Evolutionary conservation across 2,329 filamentous ascomycete species (phyloP).

Genomic region (Fusarium sarcochroum): DNA sequence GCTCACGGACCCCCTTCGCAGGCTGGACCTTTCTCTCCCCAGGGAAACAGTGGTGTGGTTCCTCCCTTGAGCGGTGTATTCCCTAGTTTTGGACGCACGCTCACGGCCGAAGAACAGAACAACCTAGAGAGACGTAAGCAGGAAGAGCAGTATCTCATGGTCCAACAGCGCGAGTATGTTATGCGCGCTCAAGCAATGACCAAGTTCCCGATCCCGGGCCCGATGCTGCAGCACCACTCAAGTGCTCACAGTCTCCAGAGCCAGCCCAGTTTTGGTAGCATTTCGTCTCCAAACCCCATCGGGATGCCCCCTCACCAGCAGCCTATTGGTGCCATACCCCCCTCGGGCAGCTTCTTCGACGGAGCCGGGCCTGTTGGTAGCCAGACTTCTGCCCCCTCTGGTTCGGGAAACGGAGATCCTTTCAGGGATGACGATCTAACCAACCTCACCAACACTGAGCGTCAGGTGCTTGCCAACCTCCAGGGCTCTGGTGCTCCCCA

Average conservation of each 20-base stretch:
- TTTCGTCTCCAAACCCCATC: conserved; percentile 87
- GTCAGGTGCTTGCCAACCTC: conserved; percentile 64
- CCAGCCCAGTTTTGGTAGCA: conserved; percentile 95
- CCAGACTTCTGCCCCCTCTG: conserved; percentile 44
- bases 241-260: conserved; percentile 97
- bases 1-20: conserved; percentile 82
- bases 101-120: conserved; percentile 98
- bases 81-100: conserved; percentile 94
- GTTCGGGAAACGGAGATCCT: conserved; percentile 60
- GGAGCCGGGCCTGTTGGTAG: conserved; percentile 55
- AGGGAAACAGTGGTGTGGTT: conserved; percentile 73
- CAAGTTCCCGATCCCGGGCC: conserved; percentile 74
- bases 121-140: conserved; percentile 96
- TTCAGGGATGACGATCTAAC: conserved; percentile 82
- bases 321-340: conserved; percentile 69
- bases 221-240: conserved; percentile 86
- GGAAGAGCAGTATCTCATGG: conserved; percentile 97
- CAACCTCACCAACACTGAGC: conserved; percentile 70
- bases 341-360: conserved; percentile 81
- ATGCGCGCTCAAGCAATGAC: conserved; percentile 86
- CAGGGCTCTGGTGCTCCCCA: conserved; percentile 53
- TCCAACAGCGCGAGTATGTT: conserved; percentile 93
- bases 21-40: conserved; percentile 63
- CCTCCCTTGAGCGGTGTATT: conserved; percentile 95
- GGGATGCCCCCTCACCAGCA: conserved; percentile 66